Base-by-base conservation (phyloP, 345 rosid genomes). In the Salix udensis region DNA sequence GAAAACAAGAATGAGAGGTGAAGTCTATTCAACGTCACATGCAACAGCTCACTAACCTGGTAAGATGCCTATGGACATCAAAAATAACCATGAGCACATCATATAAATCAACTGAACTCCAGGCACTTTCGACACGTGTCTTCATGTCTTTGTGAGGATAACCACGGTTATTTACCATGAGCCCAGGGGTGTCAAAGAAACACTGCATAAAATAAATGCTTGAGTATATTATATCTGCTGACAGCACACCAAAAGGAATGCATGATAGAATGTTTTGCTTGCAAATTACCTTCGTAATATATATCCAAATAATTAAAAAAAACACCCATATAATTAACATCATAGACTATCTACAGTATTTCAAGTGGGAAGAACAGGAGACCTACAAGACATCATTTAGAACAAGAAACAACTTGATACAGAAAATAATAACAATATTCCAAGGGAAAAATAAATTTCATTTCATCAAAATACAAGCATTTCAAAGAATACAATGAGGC, bases 111-210 rank as follows among this genome's bases (percentile, higher is more conserved):
- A 93, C 81, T 13, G 94, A 74, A 81, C 88, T 90, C 99, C 98
- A 92, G 48, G 90, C 97, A 77, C 87, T 90, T 79, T 96, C 90
- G 50, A 93, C 92, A 2, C 98, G 98, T 75, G 84, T 72, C 84
- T 88, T 91, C 24, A 91, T 81, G 71, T 96, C 99, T 85, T 92
- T 93, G 81, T 88, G 78, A 72, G 96, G 89, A 77, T 77, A 84
- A 23, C 98, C 97, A 44, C 84, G 83, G 60, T 77, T 85, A 76
- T 85, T 90, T 76, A 96, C 74, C 89, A 84, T 88, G 8, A 92
- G 77, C 58, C 99, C 99, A 18, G 98, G 98, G 30, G 98, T 96
- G 85, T 96, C 99, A 67, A 96, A 93, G 85, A 96, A 89, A 77
- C 98, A 90, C 98, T 95, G 84, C 87, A 82, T 37, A 28, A 62